Evolutionary conservation across 148 eudicot species (phyloP).

Genomic region (Limonium bicolor): DNA sequence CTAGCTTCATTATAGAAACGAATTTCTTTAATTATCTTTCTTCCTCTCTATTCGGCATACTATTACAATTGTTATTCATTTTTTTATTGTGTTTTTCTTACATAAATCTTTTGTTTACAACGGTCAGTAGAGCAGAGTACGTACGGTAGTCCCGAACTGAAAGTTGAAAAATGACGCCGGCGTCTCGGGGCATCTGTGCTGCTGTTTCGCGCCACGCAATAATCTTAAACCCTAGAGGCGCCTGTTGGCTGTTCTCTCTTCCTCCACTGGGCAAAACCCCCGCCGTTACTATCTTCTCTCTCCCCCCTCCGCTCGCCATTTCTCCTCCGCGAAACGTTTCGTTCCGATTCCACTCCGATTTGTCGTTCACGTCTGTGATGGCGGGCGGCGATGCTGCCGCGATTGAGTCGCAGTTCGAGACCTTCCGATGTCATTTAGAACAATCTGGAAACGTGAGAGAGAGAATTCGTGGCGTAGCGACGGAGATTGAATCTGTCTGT

Average conservation of each 20-base stretch:
- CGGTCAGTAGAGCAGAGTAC: no score
- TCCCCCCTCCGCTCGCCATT: constrained; percentile 6
- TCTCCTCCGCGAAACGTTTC: constrained; percentile 2
- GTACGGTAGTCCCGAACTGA: not conserved
- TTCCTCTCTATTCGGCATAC: no score
- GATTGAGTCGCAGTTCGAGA: constrained; percentile 56
- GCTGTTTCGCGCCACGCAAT: constrained; percentile 10
- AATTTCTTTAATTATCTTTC: no score
- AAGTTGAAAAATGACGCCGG: constrained; percentile 21
- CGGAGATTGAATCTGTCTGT: constrained; percentile 54
- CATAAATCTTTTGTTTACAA: no score
- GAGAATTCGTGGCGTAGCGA: constrained; percentile 38
- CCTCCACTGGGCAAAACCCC: not conserved
- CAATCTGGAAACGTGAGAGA: constrained; percentile 60
- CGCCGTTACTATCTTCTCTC: not conserved
- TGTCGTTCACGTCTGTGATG: constrained; percentile 17
- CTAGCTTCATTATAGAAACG: no score
- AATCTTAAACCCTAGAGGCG: constrained; percentile 29
- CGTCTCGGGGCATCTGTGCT: constrained; percentile 28
- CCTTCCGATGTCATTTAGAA: constrained; percentile 41
- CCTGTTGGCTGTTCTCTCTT: not conserved
- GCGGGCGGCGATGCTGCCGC: constrained; percentile 28
- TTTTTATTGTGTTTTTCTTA: no score
- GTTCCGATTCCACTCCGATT: no score
- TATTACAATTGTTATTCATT: no score